A percentile compares a stretch with the other conserved stretches of the same genome.
Evolutionary conservation across 2,329 filamentous ascomycete genomes (phyloP).

Genomic region (Fusarium sp.): DNA sequence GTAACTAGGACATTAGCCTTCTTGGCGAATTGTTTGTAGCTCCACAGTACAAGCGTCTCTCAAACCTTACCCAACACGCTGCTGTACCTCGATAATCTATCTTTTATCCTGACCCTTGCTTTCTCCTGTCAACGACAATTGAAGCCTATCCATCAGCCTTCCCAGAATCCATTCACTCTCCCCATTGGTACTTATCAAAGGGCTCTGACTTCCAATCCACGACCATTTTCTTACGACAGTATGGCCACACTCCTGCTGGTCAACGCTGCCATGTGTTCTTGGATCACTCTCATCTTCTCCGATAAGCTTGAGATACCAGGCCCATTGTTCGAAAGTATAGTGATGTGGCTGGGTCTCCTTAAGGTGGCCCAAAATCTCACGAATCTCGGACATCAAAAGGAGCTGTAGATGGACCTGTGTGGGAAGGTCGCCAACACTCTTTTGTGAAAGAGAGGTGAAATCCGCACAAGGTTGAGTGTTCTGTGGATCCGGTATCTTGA

Average conservation of each 20-base stretch:
- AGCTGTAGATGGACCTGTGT: neutral
- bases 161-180: slow-evolving; percentile 1
- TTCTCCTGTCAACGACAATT: neutral
- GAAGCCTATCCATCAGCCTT: neutral
- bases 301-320: slow-evolving; percentile 7
- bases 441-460: too few relatives aligned
- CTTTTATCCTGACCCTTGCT: too few relatives aligned
- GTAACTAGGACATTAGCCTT: too few relatives aligned
- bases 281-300: neutral
- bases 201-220: neutral
- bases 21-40: too few relatives aligned
- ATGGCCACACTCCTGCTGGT: too few relatives aligned
- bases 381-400: neutral
- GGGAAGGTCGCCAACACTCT: too few relatives aligned
- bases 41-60: too few relatives aligned
- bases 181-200: neutral
- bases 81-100: too few relatives aligned
- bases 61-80: too few relatives aligned
- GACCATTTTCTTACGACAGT: neutral
- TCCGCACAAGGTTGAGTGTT: too few relatives aligned
- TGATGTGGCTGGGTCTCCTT: neutral
- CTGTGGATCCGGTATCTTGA: too few relatives aligned
- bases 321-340: slow-evolving; percentile 1
- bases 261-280: neutral
- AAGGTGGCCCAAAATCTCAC: neutral